These are phyloP conservation scores for Flaveria brownii DNA, from an alignment of 129 eudicot genomes.

Conservation along the genomic window DNA sequence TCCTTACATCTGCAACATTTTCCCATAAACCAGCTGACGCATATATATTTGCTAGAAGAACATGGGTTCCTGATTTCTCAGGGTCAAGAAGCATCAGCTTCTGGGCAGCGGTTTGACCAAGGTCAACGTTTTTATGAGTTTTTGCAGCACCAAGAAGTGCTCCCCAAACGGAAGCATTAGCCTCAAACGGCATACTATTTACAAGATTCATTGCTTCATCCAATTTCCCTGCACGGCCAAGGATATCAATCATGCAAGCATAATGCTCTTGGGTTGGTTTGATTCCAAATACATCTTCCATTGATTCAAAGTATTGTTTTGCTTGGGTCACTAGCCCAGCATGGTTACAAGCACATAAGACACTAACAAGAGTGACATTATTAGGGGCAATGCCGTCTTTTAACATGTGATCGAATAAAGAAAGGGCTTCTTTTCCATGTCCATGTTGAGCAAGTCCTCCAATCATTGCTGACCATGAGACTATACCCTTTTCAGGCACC, in stretches of 20 bases:
- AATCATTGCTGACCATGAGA: constrained; percentile 88
- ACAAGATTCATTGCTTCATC: constrained; percentile 69
- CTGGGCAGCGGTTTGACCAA: constrained; percentile 71
- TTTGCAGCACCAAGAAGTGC: constrained; percentile 91
- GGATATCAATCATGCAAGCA: constrained; percentile 88
- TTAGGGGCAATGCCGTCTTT: constrained; percentile 62
- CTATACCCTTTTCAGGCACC: constrained; percentile 62
- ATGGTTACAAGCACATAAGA: constrained; percentile 81
- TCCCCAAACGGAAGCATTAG: constrained; percentile 83
- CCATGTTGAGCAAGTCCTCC: constrained; percentile 95
- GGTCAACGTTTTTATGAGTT: constrained; percentile 70
- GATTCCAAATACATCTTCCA: constrained; percentile 56
- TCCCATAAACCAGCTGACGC: constrained; percentile 88
- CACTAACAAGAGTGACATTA: constrained; percentile 78
- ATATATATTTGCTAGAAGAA: constrained; percentile 79
- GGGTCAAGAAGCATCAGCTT: constrained; percentile 69
- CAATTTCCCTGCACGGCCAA: constrained; percentile 71
- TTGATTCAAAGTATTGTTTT: constrained; percentile 52
- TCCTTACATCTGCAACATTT: constrained; percentile 59
- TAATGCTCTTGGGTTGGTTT: constrained; percentile 81
- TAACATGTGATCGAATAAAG: constrained; percentile 63
- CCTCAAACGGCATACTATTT: constrained; percentile 76
- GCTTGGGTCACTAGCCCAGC: constrained; percentile 77
- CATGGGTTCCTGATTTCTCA: constrained; percentile 78
- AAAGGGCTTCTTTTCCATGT: constrained; percentile 69